Conservation (phyloP, 345 rosid genomes). For the Camelina hispida region DNA sequence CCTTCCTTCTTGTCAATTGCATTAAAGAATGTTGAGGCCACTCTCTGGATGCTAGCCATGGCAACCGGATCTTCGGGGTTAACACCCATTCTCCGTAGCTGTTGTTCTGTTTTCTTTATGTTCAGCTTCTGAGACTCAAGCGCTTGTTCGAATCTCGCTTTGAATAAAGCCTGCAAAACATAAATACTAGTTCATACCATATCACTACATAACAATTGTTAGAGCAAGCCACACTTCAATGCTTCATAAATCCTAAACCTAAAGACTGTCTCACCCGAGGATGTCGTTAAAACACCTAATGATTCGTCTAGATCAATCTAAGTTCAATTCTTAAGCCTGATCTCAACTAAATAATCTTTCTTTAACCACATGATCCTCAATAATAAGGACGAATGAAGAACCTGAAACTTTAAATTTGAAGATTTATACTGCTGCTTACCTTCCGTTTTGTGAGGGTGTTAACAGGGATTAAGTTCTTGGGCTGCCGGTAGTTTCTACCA, state of each 20-base stretch:
- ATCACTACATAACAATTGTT: background rate
- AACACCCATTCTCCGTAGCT: constrained; percentile 79
- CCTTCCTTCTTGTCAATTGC: constrained; percentile 96
- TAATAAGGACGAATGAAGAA: constrained; percentile 19
- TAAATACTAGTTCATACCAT: constrained; percentile 25
- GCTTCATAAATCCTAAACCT: background rate
- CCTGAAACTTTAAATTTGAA: background rate
- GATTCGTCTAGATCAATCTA: constrained; percentile 14
- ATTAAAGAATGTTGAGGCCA: constrained; percentile 94
- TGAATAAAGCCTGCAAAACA: constrained; percentile 82
- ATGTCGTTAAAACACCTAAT: background rate
- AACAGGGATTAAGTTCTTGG: constrained; percentile 88
- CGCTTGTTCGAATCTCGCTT: constrained; percentile 99
- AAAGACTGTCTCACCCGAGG: background rate
- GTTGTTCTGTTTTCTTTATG: constrained; percentile 91
- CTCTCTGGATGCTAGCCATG: constrained; percentile 98
- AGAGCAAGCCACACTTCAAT: constrained; percentile 1
- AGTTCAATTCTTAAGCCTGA: background rate
- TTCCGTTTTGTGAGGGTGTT: constrained; percentile 95
- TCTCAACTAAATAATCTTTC: constrained; percentile 21
- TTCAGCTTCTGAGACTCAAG: constrained; percentile 97
- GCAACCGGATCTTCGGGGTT: constrained; percentile 99
- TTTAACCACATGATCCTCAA: background rate
- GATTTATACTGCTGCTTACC: constrained; percentile 48
- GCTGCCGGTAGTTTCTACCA: constrained; percentile 97